Base-by-base conservation (phyloP, 768 basidiomycete species). In the Leucocoprinus leucothites region DNA sequence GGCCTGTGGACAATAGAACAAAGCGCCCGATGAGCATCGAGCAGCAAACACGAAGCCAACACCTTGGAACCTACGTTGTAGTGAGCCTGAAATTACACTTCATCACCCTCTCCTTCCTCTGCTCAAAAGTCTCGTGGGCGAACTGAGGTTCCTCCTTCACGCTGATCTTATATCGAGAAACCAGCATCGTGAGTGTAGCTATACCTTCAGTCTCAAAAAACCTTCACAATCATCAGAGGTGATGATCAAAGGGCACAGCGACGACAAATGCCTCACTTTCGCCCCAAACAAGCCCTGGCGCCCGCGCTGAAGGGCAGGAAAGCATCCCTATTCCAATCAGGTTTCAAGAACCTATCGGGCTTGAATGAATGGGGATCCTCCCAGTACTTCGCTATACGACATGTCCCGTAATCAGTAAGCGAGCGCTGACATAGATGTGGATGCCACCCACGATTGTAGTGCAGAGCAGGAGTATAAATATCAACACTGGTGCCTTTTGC, bases 71-170 rank as follows among this genome's bases (percentile, higher is more conserved):
- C 46, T 44, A 58, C 55, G 51, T 58, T 16, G 58, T 25, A 26
- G 74, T 75, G 38, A 79, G 45, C 19, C 66, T 67, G 11, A 60
- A 61, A 25, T 53, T 66, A 9, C 64, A 56, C 24, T 58, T 52
- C 59, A 80, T 56, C 35, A 82, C 57, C 36, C 79, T 69, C 44
- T 60, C 69, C 61, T 71, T 75, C 52, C 67, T 66, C 59, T 75
- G 65, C 59, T 75, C 75, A 54, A 78, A 75, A 2, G 71, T 73
- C 63, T 79, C 79, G 6, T 58, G 54, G 0, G 70, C 70, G 60
- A 77, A 81, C 55, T 74, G 68, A 9, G 76, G 74, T 45, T 82
- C 79, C 26, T 80, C 76, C 57, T 74, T 74, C 24, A 81, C 62
- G 34, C 73, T 70, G 50, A 82, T 69, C 50, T 69, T 72, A 64